phyloP scores from a whole-genome alignment of 2,329 filamentous ascomycete genomes.

The Cladobotryum protrusum region DNA sequence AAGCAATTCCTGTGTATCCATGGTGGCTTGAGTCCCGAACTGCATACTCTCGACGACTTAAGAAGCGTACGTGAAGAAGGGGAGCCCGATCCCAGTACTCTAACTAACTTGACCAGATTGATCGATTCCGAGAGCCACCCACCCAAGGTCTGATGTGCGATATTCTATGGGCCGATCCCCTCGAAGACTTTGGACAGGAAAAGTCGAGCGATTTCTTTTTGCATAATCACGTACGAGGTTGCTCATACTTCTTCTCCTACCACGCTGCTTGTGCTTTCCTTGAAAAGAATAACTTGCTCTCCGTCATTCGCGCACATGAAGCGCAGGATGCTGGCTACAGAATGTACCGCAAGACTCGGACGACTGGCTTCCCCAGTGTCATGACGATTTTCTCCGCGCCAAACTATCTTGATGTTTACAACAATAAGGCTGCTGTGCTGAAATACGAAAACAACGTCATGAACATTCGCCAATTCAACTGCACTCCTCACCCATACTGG shows the following conservation, averaged over 20 bases:
- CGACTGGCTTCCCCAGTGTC: slow-evolving; percentile 95
- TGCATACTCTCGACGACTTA: slow-evolving; percentile 92
- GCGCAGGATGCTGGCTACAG: slow-evolving; percentile 97
- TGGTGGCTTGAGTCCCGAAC: slow-evolving; percentile 88
- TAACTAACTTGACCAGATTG: slow-evolving; percentile 56
- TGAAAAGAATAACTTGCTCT: slow-evolving; percentile 97
- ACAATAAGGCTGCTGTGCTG: slow-evolving; percentile 97
- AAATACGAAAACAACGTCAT: slow-evolving; percentile 99
- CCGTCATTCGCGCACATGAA: slow-evolving; percentile 95
- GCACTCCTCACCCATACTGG: slow-evolving; percentile 98
- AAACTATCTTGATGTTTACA: slow-evolving; percentile 98
- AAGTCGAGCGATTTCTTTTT: slow-evolving; percentile 97
- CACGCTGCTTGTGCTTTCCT: slow-evolving; percentile 94
- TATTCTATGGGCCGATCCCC: slow-evolving; percentile 95
- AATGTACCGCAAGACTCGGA: slow-evolving; percentile 98
- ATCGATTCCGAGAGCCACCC: slow-evolving; percentile 94
- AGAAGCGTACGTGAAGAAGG: slow-evolving; percentile 58
- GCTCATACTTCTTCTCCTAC: slow-evolving; percentile 99
- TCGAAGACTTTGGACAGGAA: slow-evolving; percentile 98
- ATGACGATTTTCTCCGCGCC: slow-evolving; percentile 99
- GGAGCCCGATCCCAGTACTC: background rate
- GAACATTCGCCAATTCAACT: slow-evolving; percentile 99
- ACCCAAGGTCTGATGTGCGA: slow-evolving; percentile 99
- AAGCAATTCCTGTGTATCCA: slow-evolving; percentile 99
- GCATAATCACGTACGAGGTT: slow-evolving; percentile 96